These are phyloP conservation scores for Colletotrichum paranaense DNA, from an alignment of 2,329 filamentous ascomycete genomes.

Conservation along the genomic window DNA sequence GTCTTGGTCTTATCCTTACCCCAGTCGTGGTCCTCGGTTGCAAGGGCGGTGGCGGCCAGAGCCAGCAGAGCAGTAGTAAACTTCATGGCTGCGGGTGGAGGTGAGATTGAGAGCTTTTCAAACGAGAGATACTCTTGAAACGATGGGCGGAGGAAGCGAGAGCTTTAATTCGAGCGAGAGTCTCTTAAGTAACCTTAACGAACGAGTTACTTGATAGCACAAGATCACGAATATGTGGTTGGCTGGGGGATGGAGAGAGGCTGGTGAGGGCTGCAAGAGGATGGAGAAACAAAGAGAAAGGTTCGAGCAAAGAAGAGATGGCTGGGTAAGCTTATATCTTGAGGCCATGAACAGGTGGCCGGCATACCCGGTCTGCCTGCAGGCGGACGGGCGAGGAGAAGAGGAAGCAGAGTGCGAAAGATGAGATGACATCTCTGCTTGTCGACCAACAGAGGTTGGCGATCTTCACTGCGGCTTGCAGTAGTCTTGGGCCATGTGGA, in stretches of 20 bases:
- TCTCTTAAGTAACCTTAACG: conserved; percentile 38
- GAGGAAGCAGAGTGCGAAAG: conserved; percentile 10
- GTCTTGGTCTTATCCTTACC: conserved; percentile 32
- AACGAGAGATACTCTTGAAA: conserved; percentile 24
- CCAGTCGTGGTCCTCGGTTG: conserved; percentile 30
- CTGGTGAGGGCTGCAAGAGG: conserved; percentile 26
- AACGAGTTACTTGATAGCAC: conserved; percentile 34
- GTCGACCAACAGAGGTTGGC: conserved; percentile 18
- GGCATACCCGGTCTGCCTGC: background rate
- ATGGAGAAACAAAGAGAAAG: background rate
- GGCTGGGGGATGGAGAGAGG: conserved; percentile 28
- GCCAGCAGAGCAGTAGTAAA: conserved; percentile 30
- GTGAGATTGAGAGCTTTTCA: background rate
- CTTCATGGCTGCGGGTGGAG: conserved; percentile 25
- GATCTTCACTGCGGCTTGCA: conserved; percentile 34
- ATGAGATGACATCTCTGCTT: conserved; percentile 32
- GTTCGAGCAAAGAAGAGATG: conserved; percentile 22
- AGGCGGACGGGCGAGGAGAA: background rate
- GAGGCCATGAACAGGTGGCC: background rate
- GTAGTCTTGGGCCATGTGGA: conserved; percentile 28
- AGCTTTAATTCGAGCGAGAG: conserved; percentile 30
- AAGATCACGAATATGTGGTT: conserved; percentile 28
- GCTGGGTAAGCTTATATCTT: conserved; percentile 35
- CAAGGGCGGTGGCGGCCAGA: conserved; percentile 25
- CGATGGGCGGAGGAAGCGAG: conserved; percentile 16